Base-by-base conservation (phyloP, 345 rosid species). In the Capsella bursapastoris region DNA sequence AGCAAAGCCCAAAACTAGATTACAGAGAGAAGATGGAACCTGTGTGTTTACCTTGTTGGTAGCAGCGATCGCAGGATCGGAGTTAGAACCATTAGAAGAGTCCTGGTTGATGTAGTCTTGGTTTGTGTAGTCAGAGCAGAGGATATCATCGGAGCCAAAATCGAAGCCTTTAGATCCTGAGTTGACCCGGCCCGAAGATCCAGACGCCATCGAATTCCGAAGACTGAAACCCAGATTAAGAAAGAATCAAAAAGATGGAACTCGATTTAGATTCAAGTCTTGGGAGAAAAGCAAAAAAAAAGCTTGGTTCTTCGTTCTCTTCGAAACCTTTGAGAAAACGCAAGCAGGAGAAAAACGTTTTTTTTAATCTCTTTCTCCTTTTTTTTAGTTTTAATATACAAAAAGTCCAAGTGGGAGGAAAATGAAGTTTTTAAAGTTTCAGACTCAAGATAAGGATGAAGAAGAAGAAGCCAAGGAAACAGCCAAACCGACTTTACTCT, bases 81-180 rank as follows among this genome's bases (percentile, higher is more conserved):
- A 83, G 73, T 77, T 88, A 68, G 64, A 47, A 10, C 91, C 98
- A 48, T 89, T 90, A 49, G 95, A 61, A 1, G 93, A 74, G 61
- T 96, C 97, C 81, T 88, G 93, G 74, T 84, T 86, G 57, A 78
- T 78, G 81, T 77, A 90, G 72, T 90, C 98, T 22, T 88, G 93
- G 74, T 84, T 86, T 55, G 79, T 78, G 81, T 77, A 90, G 72
- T 90, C 98, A 43, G 99, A 89, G 88, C 96, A 92, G 77, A 96
- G 99, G 73, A 96, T 96, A 66, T 96, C 99, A 81, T 92, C 98
- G 71, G 99, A 80, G 9, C 84, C 96, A 28, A 96, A 96, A 87
- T 92, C 98, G 76, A 90, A 96, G 1, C 95, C 97, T 72, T 89
- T 90, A 32, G 96, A 81, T 58, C 85, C 88, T 41, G 91, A 69